Conservation (phyloP, 768 basidiomycete genomes). For the Mycena galopus region DNA sequence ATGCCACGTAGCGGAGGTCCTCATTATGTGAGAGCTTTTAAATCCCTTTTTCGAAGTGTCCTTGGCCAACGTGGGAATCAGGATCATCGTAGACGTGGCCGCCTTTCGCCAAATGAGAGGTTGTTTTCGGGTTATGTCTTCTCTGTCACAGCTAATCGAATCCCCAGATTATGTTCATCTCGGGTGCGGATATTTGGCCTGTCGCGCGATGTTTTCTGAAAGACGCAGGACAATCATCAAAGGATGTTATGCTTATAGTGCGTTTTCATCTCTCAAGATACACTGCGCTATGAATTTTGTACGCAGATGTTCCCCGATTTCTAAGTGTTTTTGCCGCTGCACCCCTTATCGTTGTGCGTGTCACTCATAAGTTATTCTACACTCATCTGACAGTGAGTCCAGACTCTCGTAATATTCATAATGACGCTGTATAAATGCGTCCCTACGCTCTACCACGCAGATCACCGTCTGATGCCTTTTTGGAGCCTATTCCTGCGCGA, state of each 20-base stretch:
- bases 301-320: conserved; percentile 9
- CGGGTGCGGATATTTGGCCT: not conserved
- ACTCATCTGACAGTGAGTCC: not conserved
- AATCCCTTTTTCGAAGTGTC: no score
- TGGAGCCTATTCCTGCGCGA: conserved; percentile 26
- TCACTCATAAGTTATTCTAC: not conserved
- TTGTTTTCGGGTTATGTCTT: not conserved
- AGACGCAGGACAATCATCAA: conserved; percentile 5
- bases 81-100: conserved; percentile 4
- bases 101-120: conserved; percentile 18
- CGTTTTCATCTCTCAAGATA: not conserved
- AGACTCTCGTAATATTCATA: conserved; percentile 23
- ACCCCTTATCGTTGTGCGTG: conserved; percentile 14
- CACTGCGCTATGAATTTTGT: not conserved
- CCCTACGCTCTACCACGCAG: not conserved
- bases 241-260: conserved; percentile 27
- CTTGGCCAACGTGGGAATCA: no score
- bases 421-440: conserved; percentile 27
- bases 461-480: conserved; percentile 12
- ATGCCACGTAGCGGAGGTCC: not conserved
- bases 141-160: not conserved
- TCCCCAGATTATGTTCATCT: conserved; percentile 18
- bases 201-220: not conserved
- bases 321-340: conserved; percentile 15
- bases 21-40: no score